phyloP scores from a whole-genome alignment of 139 green algal genomes.

The Diplosphaera chodatii region DNA sequence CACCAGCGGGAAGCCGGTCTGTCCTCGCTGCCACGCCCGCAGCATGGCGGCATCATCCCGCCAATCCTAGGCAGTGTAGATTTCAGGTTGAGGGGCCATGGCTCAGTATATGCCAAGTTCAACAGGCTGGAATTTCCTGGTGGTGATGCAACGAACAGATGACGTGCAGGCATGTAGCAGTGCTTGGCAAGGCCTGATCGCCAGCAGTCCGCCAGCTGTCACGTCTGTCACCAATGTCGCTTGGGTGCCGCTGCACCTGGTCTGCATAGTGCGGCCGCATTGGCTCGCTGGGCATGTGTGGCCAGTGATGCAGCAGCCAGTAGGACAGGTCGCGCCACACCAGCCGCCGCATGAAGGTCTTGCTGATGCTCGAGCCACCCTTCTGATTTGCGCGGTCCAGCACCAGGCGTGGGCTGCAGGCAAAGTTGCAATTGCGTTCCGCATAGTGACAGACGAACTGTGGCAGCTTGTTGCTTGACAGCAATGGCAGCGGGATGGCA shows the following conservation, averaged over 20 bases:
- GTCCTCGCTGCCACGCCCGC: slow-evolving; percentile 32
- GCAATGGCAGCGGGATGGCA: no score
- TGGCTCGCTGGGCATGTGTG: slow-evolving; percentile 32
- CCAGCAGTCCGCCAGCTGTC: no score
- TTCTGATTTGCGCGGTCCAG: slow-evolving; percentile 15
- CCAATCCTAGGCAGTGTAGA: not conserved
- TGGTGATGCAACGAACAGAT: no score
- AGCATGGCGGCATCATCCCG: slow-evolving; percentile 7
- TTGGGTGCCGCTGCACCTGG: slow-evolving; percentile 25
- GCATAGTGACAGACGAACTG: no score
- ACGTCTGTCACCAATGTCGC: no score
- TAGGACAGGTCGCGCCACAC: slow-evolving; percentile 66
- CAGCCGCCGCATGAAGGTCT: slow-evolving; percentile 52
- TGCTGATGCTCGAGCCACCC: slow-evolving; percentile 23
- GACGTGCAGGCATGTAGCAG: no score
- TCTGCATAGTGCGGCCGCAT: slow-evolving; percentile 30
- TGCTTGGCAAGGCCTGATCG: no score
- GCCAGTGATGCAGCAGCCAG: slow-evolving; percentile 68
- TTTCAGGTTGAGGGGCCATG: no score
- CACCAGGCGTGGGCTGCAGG: slow-evolving; percentile 21
- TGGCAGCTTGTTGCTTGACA: no score
- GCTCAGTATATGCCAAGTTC: no score
- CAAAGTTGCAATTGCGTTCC: not conserved
- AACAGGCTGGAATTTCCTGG: no score
- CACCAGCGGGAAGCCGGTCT: slow-evolving; percentile 54